Evolutionary conservation across 2,329 filamentous ascomycete genomes (phyloP), one percentile per base, ranked within the genome.

Genomic region (Stemphylium lycopersici): DNA sequence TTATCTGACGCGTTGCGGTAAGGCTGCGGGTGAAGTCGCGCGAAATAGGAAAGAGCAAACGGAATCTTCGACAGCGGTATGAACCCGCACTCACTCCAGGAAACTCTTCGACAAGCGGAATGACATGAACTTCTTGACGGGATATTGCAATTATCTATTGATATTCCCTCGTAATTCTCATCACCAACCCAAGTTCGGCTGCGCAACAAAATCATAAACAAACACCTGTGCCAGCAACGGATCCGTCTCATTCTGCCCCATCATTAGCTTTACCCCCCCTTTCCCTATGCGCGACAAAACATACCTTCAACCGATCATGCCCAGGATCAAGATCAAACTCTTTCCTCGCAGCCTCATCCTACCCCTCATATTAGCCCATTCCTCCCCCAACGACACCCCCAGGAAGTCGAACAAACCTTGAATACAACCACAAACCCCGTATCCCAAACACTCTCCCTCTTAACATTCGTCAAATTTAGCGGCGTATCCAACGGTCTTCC

Each of bases 181-280:
- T n/a, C 45, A 68, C 67, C 67, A 69, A 1, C 67, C 67, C 24
- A 70, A 26, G 29, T 65, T 65, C 12, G 58, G 59, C 47, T 70
- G 51, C 15, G 62, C 63, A 2, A 64, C 50, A 50, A 69, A 69
- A 33, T 70, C 67, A 55, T 69, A 68, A 31, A 70, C 67, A 54
- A 69, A 68, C 0, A 70, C 65, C 32, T 63, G 57, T 44, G 59
- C 57, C 16, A 70, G 42, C 51, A 70, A 41, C 5, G 63, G 59
- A 49, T 69, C 67, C 12, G 67, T 70, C 36, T 70, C 65, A 10
- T 64, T 57, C 65, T 70, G 46, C 12, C 13, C 1, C 6, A 6
- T 1, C 3, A 26, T 58, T 4, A 48, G 33, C 24, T 26, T 26
- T 6, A 29, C 3, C 8, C 2, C 8, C 10, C 4, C 20, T 20